Evolutionary conservation across 768 basidiomycete genomes (phyloP), one percentile per base, ranked within the genome.

Genomic region (Hortiboletus flavorubellus): DNA sequence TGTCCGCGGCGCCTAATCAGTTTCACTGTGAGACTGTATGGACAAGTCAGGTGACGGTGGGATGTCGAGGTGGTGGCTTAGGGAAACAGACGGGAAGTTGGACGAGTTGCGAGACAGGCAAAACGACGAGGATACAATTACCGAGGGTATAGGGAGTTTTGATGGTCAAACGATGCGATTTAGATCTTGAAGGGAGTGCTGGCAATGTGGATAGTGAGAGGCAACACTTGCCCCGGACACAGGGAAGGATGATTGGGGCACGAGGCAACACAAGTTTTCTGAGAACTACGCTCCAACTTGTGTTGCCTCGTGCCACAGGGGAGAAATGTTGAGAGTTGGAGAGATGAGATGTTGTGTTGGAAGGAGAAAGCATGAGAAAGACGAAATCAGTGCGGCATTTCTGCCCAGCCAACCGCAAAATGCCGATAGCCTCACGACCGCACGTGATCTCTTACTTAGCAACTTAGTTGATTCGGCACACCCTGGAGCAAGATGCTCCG

Each of bases 231-330:
- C 12, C 26, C 15, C 31, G 21, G 16, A 26, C 16, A 31, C 10
- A 7, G 44, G 16, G 8, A 21, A 43, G 11, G 29, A 41, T 37
- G 37, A 38, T 23, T 21, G 26, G 45, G 59, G 50, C 61, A 68
- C 62, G 55, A 48, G 18, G 46, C 53, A 61, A 49, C 37, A 69
- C 73, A 70, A 70, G 73, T 67, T 73, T 76, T 71, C 54, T 66
- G 74, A 79, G 78, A 56, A 77, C 76, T 68, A 63, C 78, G 76
- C 78, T 78, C 76, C 72, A 75, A 67, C 71, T 68, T 65, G 69
- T 69, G 59, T 49, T 58, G 55, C 55, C 14, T 53, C 41, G 65
- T 63, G 61, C 53, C 60, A 46, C 51, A 5, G 4, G 18, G n/a
- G 9, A 39, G 1, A 4, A 21, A 15, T 33, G 11, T 16, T 29